Evolutionary conservation across 73 alveolate species (phyloP).

Genomic region (Stentor coeruleus): DNA sequence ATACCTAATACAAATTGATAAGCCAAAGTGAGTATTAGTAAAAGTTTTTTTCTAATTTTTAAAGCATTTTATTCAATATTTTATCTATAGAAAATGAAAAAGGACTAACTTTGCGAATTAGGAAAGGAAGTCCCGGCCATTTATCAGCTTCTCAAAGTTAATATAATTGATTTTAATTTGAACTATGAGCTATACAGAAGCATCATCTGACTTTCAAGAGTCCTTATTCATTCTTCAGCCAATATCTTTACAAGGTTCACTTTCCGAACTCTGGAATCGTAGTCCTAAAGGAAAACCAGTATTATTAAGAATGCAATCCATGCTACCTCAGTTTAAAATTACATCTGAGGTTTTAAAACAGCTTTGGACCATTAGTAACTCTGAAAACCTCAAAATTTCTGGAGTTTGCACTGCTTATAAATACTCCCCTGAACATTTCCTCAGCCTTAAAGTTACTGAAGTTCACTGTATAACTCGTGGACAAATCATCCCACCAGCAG

Average conservation of each 20-base stretch:
- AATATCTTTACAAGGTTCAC: background rate
- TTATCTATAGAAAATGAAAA: too few species aligned
- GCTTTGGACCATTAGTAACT: background rate
- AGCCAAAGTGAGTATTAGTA: too few species aligned
- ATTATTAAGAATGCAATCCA: background rate
- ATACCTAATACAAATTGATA: too few species aligned
- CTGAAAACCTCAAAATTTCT: background rate
- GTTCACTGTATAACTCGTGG: background rate
- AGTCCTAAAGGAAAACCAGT: background rate
- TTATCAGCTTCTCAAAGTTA: too few species aligned
- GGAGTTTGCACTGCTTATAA: background rate
- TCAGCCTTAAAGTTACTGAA: background rate
- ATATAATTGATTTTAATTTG: too few species aligned
- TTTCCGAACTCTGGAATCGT: background rate
- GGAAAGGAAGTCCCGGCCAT: too few species aligned
- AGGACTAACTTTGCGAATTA: too few species aligned
- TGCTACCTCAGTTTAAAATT: slow-evolving; percentile 3
- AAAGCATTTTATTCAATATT: too few species aligned
- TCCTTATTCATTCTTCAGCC: background rate
- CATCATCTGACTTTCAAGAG: background rate
- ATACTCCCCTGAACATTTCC: background rate
- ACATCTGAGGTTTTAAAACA: background rate
- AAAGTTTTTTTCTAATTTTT: too few species aligned
- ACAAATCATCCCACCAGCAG: background rate
- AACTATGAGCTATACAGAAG: background rate